Conservation (phyloP, 208 protist genomes). For the Trypanosomatidae sp. region DNA sequence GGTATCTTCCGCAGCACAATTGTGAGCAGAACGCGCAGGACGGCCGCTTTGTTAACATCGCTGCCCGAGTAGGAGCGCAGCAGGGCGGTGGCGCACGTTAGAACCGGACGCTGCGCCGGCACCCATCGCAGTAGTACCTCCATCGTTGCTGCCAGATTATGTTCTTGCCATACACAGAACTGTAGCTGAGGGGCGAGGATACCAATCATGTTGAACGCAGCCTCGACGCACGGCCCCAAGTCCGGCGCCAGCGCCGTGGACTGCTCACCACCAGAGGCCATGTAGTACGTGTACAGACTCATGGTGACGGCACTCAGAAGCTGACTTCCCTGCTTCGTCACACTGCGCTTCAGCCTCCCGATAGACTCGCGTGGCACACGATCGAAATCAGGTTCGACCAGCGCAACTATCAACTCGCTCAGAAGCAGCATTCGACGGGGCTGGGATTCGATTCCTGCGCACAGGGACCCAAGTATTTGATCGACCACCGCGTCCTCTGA, state of each 20-base stretch:
- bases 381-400: conserved; percentile 54
- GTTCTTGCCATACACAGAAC: conserved; percentile 46
- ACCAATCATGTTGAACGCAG: conserved; percentile 36
- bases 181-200: conserved; percentile 33
- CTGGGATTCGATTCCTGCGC: conserved; percentile 15
- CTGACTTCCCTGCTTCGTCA: conserved; percentile 20
- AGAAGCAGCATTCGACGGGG: conserved; percentile 50
- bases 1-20: conserved; percentile 27
- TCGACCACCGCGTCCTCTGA: conserved; percentile 24
- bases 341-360: conserved; percentile 28
- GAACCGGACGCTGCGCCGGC: conserved; percentile 40
- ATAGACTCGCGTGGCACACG: conserved; percentile 52
- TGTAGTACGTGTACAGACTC: conserved; percentile 60
- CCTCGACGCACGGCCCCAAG: conserved; percentile 34
- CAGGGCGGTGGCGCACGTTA: conserved; percentile 35
- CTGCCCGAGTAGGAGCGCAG: conserved; percentile 32
- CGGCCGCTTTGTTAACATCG: conserved; percentile 20
- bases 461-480: conserved; percentile 10
- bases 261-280: conserved; percentile 38
- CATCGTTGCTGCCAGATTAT: conserved; percentile 53
- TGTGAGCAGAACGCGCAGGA: conserved; percentile 30
- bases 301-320: conserved; percentile 45
- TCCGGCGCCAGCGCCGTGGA: conserved; percentile 23
- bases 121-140: conserved; percentile 56
- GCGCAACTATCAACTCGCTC: conserved; percentile 31